A percentile compares a stretch with the other conserved stretches of the same genome.
phyloP scores from a whole-genome alignment of 495 filamentous ascomycete species.

The Penicillium flavigenum region DNA sequence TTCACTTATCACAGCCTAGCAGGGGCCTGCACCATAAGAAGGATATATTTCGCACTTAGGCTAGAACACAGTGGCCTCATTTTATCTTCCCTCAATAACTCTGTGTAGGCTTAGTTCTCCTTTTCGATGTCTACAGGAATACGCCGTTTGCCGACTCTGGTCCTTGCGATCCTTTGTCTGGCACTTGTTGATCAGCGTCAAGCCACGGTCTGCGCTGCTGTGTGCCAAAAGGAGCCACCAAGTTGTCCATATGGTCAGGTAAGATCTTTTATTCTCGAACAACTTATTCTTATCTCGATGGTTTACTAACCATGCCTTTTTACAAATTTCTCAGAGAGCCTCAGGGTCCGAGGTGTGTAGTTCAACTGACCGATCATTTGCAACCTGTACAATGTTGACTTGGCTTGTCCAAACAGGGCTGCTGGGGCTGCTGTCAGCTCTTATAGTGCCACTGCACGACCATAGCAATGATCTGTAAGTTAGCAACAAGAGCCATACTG shows the following conservation, averaged over 20 bases:
- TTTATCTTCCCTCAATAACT: neutral
- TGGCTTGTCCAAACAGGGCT: neutral
- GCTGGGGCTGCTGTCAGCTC: neutral
- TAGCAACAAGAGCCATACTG: neutral
- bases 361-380: neutral
- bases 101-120: neutral
- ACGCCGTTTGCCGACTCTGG: neutral
- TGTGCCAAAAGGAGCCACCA: neutral
- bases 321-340: neutral
- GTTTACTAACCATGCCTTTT: neutral
- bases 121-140: neutral
- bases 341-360: neutral
- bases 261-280: neutral
- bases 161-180: neutral
- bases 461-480: neutral
- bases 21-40: neutral
- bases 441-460: neutral
- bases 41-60: neutral
- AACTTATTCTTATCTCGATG: neutral
- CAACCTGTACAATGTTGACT: neutral
- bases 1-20: neutral
- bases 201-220: neutral
- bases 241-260: neutral
- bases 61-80: neutral
- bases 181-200: neutral